These are phyloP conservation scores for Sambucus nigra DNA, from an alignment of 129 eudicot species.

Conservation along the genomic window DNA sequence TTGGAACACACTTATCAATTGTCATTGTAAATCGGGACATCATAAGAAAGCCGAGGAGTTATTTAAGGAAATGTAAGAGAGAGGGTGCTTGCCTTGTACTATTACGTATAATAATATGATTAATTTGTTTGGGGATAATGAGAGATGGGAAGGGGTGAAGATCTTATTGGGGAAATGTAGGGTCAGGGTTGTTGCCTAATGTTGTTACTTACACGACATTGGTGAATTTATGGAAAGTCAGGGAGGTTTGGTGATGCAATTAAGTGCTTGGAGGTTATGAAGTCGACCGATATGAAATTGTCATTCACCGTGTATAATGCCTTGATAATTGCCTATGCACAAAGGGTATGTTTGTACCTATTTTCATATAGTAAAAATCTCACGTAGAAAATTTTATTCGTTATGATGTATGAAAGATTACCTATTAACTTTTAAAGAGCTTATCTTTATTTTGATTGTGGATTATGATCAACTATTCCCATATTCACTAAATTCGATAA, in stretches of 20 bases:
- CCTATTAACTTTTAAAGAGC: too few relatives aligned
- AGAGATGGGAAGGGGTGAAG: slow-evolving; percentile 77
- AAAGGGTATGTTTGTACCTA: slow-evolving; percentile 48
- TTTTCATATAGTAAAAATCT: too few relatives aligned
- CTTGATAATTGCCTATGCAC: slow-evolving; percentile 95
- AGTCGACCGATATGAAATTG: slow-evolving; percentile 72
- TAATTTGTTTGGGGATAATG: slow-evolving; percentile 76
- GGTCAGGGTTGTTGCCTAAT: slow-evolving; percentile 75
- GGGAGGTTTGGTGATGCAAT: slow-evolving; percentile 87
- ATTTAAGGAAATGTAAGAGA: slow-evolving; percentile 63
- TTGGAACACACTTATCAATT: slow-evolving; percentile 89
- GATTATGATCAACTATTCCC: too few relatives aligned
- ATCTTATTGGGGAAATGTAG: slow-evolving; percentile 71
- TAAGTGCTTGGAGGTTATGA: slow-evolving; percentile 91
- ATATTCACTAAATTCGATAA: too few relatives aligned
- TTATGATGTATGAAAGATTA: too few relatives aligned
- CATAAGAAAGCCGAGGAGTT: slow-evolving; percentile 66
- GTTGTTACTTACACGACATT: slow-evolving; percentile 84
- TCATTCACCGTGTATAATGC: slow-evolving; percentile 93
- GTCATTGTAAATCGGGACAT: slow-evolving; percentile 70
- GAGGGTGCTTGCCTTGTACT: slow-evolving; percentile 73
- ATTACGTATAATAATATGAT: slow-evolving; percentile 84
- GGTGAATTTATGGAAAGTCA: slow-evolving; percentile 66
- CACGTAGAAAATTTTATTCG: too few relatives aligned
- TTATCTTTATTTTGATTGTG: too few relatives aligned